Evolutionary conservation across 129 eudicot species (phyloP).

Genomic region (Calendula officinalis): DNA sequence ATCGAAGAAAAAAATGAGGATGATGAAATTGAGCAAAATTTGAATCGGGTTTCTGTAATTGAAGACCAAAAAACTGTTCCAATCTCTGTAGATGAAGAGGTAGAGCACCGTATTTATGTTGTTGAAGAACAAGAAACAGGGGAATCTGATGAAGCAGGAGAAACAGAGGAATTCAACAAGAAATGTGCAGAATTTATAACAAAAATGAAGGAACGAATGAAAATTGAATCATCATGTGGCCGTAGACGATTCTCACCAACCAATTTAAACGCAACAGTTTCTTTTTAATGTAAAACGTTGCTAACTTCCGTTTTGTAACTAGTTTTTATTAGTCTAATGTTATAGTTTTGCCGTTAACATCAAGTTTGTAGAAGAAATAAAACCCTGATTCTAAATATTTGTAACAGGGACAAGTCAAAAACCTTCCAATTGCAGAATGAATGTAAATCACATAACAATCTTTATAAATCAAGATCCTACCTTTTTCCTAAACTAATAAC

Average conservation of each 20-base stretch:
- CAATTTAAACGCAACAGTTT: not conserved
- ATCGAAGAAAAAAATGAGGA: not conserved
- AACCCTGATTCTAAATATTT: not conserved
- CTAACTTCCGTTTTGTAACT: not conserved
- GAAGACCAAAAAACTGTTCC: not conserved
- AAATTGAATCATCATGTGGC: conserved; percentile 15
- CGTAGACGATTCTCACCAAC: not conserved
- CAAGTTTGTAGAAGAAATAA: not conserved
- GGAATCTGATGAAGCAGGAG: conserved; percentile 5
- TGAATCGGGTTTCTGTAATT: not conserved
- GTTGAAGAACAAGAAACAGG: conserved; percentile 20
- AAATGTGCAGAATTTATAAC: conserved; percentile 44
- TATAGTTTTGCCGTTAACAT: not conserved
- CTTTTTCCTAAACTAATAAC: conserved; percentile 19
- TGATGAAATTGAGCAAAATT: not conserved
- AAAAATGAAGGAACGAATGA: conserved; percentile 34
- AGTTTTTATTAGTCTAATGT: not conserved
- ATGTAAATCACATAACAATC: conserved; percentile 17
- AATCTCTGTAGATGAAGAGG: conserved; percentile 3
- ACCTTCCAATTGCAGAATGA: conserved; percentile 11
- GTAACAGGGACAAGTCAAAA: not conserved
- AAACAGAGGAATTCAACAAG: conserved; percentile 43
- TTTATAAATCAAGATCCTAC: conserved; percentile 29
- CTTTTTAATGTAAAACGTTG: not conserved
- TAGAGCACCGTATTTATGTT: not conserved